These are phyloP conservation scores for Priceomyces haplophilus DNA, from an alignment of 805 yeast genomes.

Conservation along the genomic window DNA sequence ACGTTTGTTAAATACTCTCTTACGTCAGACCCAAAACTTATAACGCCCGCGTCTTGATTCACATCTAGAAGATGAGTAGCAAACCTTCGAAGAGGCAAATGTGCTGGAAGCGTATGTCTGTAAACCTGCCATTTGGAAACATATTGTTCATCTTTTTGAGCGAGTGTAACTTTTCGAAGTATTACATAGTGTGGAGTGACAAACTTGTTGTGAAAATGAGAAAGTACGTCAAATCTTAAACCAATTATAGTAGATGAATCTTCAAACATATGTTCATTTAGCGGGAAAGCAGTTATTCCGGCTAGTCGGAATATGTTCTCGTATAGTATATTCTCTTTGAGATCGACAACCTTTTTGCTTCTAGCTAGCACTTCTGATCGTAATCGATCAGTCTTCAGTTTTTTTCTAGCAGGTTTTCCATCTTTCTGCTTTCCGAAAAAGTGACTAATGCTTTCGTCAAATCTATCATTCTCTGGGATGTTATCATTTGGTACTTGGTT, in stretches of 20 bases:
- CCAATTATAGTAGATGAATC: slow-evolving; percentile 38
- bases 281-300: slow-evolving; percentile 52
- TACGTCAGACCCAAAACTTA: slow-evolving; percentile 20
- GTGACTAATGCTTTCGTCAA: slow-evolving; percentile 27
- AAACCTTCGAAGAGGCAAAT: slow-evolving; percentile 23
- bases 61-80: slow-evolving; percentile 10
- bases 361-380: slow-evolving; percentile 2
- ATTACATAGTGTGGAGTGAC: slow-evolving; percentile 49
- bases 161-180: slow-evolving; percentile 16
- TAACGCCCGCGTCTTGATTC: slow-evolving; percentile 16
- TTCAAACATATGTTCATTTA: slow-evolving; percentile 34
- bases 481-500: slow-evolving; percentile 11
- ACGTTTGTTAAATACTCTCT: slow-evolving; percentile 20
- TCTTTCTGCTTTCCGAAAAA: slow-evolving; percentile 15
- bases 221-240: slow-evolving; percentile 47
- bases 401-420: slow-evolving; percentile 1
- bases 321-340: slow-evolving; percentile 32
- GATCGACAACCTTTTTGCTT: slow-evolving; percentile 10
- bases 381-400: slow-evolving; percentile 4
- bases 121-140: slow-evolving; percentile 26
- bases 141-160: slow-evolving; percentile 6
- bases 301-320: slow-evolving; percentile 49
- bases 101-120: slow-evolving; percentile 37
- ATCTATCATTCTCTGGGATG: slow-evolving; percentile 24
- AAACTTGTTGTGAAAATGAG: slow-evolving; percentile 21